These are phyloP conservation scores for Abrus precatorius DNA, from an alignment of 306 rosid species.

Conservation along the genomic window DNA sequence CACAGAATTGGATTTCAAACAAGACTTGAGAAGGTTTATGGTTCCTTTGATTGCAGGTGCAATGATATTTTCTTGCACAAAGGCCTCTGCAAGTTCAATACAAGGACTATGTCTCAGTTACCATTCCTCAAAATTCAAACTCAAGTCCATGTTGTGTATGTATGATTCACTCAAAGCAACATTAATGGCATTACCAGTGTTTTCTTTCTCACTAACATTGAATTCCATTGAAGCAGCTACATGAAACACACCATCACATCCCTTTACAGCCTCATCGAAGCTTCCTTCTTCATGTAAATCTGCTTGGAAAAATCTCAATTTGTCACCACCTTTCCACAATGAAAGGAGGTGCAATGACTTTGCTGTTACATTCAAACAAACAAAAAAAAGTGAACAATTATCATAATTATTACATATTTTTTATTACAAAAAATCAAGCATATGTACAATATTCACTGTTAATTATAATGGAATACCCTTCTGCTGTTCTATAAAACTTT, in stretches of 20 bases:
- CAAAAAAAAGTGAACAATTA: neutral
- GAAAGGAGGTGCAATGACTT: conserved; percentile 69
- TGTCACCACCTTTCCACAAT: conserved; percentile 58
- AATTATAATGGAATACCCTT: neutral
- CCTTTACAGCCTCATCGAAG: conserved; percentile 78
- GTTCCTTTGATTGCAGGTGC: conserved; percentile 75
- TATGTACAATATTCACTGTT: neutral
- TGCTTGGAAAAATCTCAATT: conserved; percentile 70
- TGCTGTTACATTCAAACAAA: conserved; percentile 53
- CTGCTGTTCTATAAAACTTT: neutral
- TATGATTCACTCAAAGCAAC: neutral
- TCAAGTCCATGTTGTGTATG: neutral
- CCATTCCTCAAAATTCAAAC: conserved; percentile 15
- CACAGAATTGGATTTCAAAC: conserved; percentile 76
- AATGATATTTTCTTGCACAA: conserved; percentile 63
- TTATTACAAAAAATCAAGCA: neutral
- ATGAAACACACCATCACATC: conserved; percentile 77
- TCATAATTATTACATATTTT: neutral
- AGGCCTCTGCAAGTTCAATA: conserved; percentile 57
- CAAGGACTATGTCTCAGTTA: conserved; percentile 25
- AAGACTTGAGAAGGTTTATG: conserved; percentile 68
- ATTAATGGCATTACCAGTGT: conserved; percentile 60
- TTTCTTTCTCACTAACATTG: conserved; percentile 53
- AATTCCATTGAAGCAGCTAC: conserved; percentile 85
- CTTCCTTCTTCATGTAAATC: conserved; percentile 78